These are phyloP conservation scores for Wickerhamiella siamensis DNA, from an alignment of 805 yeast species.

Conservation along the genomic window DNA sequence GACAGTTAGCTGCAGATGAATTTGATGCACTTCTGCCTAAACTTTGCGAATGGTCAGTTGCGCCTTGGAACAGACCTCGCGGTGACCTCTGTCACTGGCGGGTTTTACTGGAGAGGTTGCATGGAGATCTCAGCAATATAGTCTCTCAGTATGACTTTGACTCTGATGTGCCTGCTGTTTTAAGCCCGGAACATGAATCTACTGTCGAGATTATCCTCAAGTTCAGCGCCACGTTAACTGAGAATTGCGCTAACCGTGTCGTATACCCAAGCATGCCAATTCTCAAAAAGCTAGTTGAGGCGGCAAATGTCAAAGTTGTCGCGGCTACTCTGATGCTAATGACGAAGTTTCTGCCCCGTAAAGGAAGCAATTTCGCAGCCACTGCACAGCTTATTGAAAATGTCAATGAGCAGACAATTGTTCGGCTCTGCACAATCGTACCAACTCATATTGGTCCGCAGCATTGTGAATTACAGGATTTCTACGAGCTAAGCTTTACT, in stretches of 20 bases:
- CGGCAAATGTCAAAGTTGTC: not conserved
- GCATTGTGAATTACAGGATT: not conserved
- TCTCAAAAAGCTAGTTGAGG: not conserved
- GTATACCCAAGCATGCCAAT: not conserved
- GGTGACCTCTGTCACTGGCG: not conserved
- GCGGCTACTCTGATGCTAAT: not conserved
- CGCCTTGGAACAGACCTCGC: not conserved
- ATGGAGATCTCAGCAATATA: not conserved
- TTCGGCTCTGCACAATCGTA: not conserved
- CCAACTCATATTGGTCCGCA: not conserved
- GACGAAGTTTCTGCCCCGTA: not conserved
- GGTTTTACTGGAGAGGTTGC: not conserved
- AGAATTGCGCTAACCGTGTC: not conserved
- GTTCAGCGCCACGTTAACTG: not conserved
- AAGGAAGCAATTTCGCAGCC: not conserved
- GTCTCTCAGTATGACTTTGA: not conserved
- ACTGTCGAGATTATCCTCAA: not conserved
- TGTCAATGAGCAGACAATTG: not conserved
- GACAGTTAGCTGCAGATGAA: not conserved
- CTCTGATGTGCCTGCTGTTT: not conserved
- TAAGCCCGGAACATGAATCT: not conserved
- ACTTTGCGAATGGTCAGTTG: not conserved
- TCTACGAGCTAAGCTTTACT: not conserved
- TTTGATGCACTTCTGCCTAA: not conserved
- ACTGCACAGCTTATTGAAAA: not conserved